Evolutionary conservation across 1,284 basidiomycete genomes (phyloP).

Genomic region (Boletus holoroseus): DNA sequence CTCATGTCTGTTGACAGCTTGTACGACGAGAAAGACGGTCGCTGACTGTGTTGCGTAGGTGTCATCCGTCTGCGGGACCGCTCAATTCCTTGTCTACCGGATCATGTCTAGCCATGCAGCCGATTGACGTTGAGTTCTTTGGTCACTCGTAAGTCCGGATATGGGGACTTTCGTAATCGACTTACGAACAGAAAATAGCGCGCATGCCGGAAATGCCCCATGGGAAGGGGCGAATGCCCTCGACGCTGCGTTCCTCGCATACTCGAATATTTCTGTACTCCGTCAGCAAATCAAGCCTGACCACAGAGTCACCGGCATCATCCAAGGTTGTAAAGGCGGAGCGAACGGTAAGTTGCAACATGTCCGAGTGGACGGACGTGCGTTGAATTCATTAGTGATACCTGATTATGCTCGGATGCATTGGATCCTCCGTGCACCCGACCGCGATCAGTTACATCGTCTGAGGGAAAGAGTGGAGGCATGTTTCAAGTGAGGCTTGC

Average conservation of each 20-base stretch:
- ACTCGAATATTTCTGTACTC: conserved; percentile 67
- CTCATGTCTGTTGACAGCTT: conserved; percentile 51
- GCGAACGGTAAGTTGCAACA: conserved; percentile 49
- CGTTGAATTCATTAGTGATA: conserved; percentile 49
- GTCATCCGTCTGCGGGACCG: conserved; percentile 55
- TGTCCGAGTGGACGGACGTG: not conserved
- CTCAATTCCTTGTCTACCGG: conserved; percentile 45
- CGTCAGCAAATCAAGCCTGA: conserved; percentile 67
- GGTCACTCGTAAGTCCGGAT: conserved; percentile 52
- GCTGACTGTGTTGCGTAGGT: conserved; percentile 41
- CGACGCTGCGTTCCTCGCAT: conserved; percentile 79
- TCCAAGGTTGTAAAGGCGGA: conserved; percentile 56
- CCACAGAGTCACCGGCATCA: conserved; percentile 64
- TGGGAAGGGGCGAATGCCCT: conserved; percentile 84
- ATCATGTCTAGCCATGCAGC: conserved; percentile 53
- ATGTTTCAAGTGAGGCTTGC: conserved; percentile 49
- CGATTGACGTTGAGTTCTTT: conserved; percentile 58
- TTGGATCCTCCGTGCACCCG: conserved; percentile 64
- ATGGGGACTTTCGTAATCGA: not conserved
- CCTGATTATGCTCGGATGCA: conserved; percentile 70
- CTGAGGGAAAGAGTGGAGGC: conserved; percentile 48
- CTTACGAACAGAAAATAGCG: conserved; percentile 38
- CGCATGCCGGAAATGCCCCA: conserved; percentile 69
- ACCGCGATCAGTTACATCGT: conserved; percentile 46
- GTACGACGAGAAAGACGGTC: conserved; percentile 4